Evolutionary conservation across 768 basidiomycete species (phyloP).

Genomic region (Trametes punicea): DNA sequence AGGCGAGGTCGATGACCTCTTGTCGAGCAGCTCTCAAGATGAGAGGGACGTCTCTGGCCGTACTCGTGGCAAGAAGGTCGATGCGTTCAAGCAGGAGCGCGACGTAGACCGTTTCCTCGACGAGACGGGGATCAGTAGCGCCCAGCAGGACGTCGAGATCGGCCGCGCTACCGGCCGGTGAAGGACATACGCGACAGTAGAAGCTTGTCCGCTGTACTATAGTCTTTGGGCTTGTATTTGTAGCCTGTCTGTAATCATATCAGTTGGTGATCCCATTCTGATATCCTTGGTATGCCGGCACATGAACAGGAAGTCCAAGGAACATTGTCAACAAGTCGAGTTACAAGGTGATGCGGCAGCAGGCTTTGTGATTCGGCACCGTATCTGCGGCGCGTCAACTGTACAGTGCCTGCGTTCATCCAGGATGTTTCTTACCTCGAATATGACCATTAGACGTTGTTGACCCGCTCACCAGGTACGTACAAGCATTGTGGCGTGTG

Average conservation of each 20-base stretch:
- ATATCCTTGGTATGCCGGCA: no score
- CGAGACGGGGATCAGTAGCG: constrained; percentile 14
- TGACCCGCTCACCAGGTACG: no score
- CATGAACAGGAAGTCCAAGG: no score
- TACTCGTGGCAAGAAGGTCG: constrained; percentile 26
- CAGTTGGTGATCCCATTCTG: no score
- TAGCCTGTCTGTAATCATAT: background rate
- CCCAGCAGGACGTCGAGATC: constrained; percentile 24
- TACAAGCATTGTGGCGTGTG: no score
- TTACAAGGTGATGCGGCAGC: no score
- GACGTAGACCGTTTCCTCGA: constrained; percentile 22
- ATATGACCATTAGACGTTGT: no score
- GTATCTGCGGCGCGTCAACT: no score
- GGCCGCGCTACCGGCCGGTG: constrained; percentile 16
- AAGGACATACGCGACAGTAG: background rate
- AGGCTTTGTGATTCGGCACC: no score
- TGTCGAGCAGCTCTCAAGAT: constrained; percentile 11
- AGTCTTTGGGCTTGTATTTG: background rate
- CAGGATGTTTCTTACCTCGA: no score
- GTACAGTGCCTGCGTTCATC: no score
- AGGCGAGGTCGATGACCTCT: constrained; percentile 27
- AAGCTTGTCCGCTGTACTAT: background rate
- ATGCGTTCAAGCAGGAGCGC: constrained; percentile 27
- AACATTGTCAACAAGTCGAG: no score
- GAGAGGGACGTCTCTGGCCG: constrained; percentile 20